Percentiles rank a stretch among this genome's conserved stretches.
Evolutionary conservation across 2,329 filamentous ascomycete genomes (phyloP).

Genomic region (Bipolaris oryzae): DNA sequence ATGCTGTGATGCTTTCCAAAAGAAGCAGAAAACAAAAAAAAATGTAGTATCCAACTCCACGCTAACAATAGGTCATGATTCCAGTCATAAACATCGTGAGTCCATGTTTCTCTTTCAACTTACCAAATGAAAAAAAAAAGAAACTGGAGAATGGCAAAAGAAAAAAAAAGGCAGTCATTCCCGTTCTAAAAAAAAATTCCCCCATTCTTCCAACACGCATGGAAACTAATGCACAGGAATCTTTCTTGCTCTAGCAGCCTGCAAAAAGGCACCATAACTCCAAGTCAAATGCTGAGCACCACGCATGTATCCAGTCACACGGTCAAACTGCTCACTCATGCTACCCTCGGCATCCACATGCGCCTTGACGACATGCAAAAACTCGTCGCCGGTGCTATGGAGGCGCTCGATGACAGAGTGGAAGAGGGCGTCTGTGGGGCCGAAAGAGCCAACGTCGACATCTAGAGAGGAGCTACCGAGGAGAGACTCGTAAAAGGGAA

Average conservation of each 20-base stretch:
- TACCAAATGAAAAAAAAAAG: neutral
- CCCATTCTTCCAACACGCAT: neutral
- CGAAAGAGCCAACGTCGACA: slow-evolving; percentile 32
- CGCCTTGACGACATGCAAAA: slow-evolving; percentile 48
- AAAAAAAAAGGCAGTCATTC: neutral
- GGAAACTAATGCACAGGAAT: slow-evolving; percentile 8
- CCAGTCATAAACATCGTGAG: neutral
- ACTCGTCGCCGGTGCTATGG: slow-evolving; percentile 48
- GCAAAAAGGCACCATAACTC: slow-evolving; percentile 54
- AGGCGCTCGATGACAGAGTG: slow-evolving; percentile 42
- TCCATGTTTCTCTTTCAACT: neutral
- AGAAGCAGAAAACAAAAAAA: too few relatives aligned
- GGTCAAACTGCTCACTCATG: slow-evolving; percentile 55
- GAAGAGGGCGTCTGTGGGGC: slow-evolving; percentile 35
- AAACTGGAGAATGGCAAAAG: neutral
- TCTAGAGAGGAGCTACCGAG: slow-evolving; percentile 35
- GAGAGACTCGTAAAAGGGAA: slow-evolving; percentile 48
- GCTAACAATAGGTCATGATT: neutral
- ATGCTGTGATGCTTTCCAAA: neutral
- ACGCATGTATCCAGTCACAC: slow-evolving; percentile 47
- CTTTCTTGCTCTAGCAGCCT: slow-evolving; percentile 47
- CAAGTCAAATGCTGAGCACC: slow-evolving; percentile 54
- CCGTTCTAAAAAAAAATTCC: too few relatives aligned
- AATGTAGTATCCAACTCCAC: neutral
- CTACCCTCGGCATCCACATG: slow-evolving; percentile 48